Percentiles rank a stretch among this genome's conserved stretches.
Evolutionary conservation across 495 filamentous ascomycete genomes (phyloP).

Genomic region (Aspergillus homomorphus): DNA sequence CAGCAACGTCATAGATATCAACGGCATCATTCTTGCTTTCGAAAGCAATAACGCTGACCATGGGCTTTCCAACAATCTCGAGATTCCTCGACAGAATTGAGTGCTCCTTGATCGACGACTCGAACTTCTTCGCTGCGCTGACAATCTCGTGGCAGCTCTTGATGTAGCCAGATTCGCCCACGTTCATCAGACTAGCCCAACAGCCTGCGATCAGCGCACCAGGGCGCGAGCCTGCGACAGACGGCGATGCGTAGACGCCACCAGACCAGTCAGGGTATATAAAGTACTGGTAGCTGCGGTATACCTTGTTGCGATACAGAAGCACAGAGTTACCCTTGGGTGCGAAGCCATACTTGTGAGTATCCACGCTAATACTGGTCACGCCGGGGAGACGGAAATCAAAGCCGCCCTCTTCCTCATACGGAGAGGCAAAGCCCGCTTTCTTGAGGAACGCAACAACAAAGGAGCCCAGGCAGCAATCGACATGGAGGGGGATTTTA

Average conservation of each 20-base stretch:
- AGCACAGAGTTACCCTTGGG: slow-evolving; percentile 93
- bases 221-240: slow-evolving; percentile 84
- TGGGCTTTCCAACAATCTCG: slow-evolving; percentile 75
- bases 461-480: slow-evolving; percentile 96
- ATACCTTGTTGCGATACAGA: slow-evolving; percentile 75
- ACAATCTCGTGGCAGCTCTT: slow-evolving; percentile 82
- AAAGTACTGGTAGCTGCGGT: slow-evolving; percentile 91
- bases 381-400: slow-evolving; percentile 95
- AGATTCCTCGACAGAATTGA: slow-evolving; percentile 67
- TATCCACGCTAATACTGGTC: slow-evolving; percentile 92
- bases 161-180: slow-evolving; percentile 89
- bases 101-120: slow-evolving; percentile 65
- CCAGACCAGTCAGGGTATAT: slow-evolving; percentile 93
- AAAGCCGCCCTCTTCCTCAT: slow-evolving; percentile 69
- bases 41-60: slow-evolving; percentile 90
- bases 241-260: slow-evolving; percentile 91
- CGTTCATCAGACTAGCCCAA: slow-evolving; percentile 85
- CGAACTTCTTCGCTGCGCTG: slow-evolving; percentile 79
- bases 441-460: slow-evolving; percentile 85
- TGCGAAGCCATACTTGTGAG: slow-evolving; percentile 98
- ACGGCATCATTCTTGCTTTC: slow-evolving; percentile 62
- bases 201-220: slow-evolving; percentile 92
- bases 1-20: slow-evolving; percentile 84
- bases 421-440: slow-evolving; percentile 71
- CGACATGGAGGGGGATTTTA: slow-evolving; percentile 86